Evolutionary conservation across 2,329 filamentous ascomycete species (phyloP).

Genomic region (Septoria petroselini): DNA sequence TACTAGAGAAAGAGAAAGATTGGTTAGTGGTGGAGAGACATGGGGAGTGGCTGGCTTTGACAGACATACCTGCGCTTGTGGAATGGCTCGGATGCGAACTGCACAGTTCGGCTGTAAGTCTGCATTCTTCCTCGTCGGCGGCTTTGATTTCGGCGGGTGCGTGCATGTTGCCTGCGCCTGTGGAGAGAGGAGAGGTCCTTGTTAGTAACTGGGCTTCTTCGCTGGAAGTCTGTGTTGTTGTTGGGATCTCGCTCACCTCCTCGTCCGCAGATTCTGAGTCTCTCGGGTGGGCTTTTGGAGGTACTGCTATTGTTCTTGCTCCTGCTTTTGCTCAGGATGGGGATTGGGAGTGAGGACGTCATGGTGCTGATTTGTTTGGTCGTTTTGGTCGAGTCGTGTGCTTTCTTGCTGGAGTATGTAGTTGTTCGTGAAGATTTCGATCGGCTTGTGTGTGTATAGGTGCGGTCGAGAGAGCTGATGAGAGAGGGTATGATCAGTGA

Average conservation of each 20-base stretch:
- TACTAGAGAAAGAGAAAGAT: neutral
- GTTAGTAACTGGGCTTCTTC: no score
- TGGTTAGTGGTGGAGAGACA: neutral
- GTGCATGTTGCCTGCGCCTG: neutral
- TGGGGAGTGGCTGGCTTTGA: neutral
- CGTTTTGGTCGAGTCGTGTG: neutral
- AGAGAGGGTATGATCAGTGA: neutral
- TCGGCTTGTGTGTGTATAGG: neutral
- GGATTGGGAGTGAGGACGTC: slow-evolving; percentile 7
- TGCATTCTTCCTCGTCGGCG: slow-evolving; percentile 13
- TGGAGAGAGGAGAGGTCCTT: no score
- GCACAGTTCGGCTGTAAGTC: slow-evolving; percentile 17
- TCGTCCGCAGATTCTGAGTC: slow-evolving; percentile 19
- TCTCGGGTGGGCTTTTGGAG: slow-evolving; percentile 3
- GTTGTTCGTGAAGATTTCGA: neutral
- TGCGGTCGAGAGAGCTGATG: neutral
- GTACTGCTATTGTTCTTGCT: neutral
- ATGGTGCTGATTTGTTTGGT: slow-evolving; percentile 1
- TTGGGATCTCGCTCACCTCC: slow-evolving; percentile 14
- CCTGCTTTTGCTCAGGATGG: slow-evolving; percentile 10
- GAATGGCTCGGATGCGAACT: slow-evolving; percentile 11
- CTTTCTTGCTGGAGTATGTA: neutral
- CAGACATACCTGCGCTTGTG: slow-evolving; percentile 7
- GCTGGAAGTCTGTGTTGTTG: neutral
- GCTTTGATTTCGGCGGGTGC: slow-evolving; percentile 17